Evolutionary conservation across 805 yeast species (phyloP), one percentile per base, ranked within the genome.

Genomic region (Kluyveromyces starmeri): DNA sequence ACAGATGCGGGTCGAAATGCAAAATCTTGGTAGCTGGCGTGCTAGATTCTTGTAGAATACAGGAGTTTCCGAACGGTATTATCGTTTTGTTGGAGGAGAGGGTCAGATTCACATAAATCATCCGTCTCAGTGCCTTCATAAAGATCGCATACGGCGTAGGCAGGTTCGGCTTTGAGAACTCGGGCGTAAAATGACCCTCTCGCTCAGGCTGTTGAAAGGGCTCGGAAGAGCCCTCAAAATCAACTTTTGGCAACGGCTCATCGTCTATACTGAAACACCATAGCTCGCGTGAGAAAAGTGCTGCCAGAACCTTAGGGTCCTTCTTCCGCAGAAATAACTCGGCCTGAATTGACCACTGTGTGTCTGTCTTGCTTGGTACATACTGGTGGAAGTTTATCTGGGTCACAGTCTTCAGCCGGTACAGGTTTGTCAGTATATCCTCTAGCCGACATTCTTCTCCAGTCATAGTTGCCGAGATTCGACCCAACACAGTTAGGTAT

Each of bases 31-130:
- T 30, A 5, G 26, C 4, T 29, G 49, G 57, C 3, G 42, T 27
- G 27, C 23, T 28, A 24, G 40, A 29, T 37, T 49, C 36, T 36
- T 47, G 46, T 27, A 53, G 29, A 40, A 62, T 34, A 44, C 62
- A 55, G 44, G 73, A 57, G 39, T 68, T 70, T 2, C 78, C 77
- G 51, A 71, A 73, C 0, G 76, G 75, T 1, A 68, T 39, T 2
- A 72, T 43, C 27, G 53, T 54, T 27, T 53, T 52, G n/a, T 55
- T 45, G 2, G 61, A 53, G 6, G 41, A 41, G 38, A 61, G 18
- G 20, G 64, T 42, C 24, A 63, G 33, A 42, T 58, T 50, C 28
- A 55, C 37, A 38, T 61, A 41, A 15, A 73, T 50, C 40, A 58
- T 56, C 44, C 64, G 64, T 44, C 70, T 63, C 18, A 72, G 54